Evolutionary conservation across 2,329 filamentous ascomycete species (phyloP).

Genomic region (Arthrocladium fulminans): DNA sequence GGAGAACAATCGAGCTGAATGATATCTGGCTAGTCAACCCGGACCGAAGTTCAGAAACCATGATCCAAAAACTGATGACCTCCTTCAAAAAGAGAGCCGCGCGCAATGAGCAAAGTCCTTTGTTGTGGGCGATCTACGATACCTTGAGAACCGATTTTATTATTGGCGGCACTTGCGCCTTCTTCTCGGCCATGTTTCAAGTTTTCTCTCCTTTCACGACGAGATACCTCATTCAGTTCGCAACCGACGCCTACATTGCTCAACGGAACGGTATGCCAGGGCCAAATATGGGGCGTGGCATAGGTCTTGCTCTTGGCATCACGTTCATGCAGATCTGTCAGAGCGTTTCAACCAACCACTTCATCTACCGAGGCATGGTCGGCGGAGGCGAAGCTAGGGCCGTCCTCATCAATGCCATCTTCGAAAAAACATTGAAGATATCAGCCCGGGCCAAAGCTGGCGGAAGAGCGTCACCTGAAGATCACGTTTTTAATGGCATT

Average conservation of each 20-base stretch:
- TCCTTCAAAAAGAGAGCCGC: conserved; percentile 62
- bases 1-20: conserved; percentile 68
- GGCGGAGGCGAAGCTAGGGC: conserved; percentile 76
- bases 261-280: conserved; percentile 41
- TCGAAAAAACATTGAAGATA: conserved; percentile 84
- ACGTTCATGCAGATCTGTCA: conserved; percentile 77
- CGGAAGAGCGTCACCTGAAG: conserved; percentile 43
- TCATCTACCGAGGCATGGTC: conserved; percentile 87
- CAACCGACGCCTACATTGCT: conserved; percentile 67
- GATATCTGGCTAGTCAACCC: conserved; percentile 90
- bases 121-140: conserved; percentile 76
- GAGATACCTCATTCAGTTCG: conserved; percentile 78
- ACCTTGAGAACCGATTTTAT: conserved; percentile 79
- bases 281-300: conserved; percentile 63
- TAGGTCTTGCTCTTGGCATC: conserved; percentile 77
- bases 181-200: conserved; percentile 62
- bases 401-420: conserved; percentile 75
- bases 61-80: conserved; percentile 57
- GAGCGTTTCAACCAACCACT: conserved; percentile 76
- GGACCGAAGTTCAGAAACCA: conserved; percentile 58
- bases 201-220: conserved; percentile 78
- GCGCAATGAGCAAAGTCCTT: conserved; percentile 60
- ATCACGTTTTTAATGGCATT: conserved; percentile 43
- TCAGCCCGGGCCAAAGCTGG: conserved; percentile 83
- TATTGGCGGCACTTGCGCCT: conserved; percentile 68